These are phyloP conservation scores for Rhododendron simsii DNA, from an alignment of 148 eudicot species.

Conservation along the genomic window DNA sequence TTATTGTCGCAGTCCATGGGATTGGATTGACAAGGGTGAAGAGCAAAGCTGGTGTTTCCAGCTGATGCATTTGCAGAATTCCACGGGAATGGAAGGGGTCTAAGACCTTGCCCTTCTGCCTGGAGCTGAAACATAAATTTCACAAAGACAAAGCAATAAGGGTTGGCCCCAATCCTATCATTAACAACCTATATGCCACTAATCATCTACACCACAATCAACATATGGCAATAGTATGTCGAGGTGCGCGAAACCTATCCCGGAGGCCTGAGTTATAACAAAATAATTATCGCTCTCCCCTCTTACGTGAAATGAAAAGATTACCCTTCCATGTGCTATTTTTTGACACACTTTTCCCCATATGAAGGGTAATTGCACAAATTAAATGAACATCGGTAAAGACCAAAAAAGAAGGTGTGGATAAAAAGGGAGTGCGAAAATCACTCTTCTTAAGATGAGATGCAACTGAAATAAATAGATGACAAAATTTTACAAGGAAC, in stretches of 20 bases:
- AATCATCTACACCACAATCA: neutral
- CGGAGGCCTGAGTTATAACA: too few species aligned
- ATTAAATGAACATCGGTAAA: neutral
- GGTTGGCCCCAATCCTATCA: neutral
- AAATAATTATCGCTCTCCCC: neutral
- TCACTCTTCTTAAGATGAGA: neutral
- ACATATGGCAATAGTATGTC: too few species aligned
- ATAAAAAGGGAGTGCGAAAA: neutral
- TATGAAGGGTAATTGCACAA: neutral
- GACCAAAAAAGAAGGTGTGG: neutral
- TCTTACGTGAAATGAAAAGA: neutral
- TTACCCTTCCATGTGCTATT: neutral
- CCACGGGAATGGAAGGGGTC: constrained; percentile 36
- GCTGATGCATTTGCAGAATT: constrained; percentile 17
- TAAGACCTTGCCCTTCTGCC: constrained; percentile 46
- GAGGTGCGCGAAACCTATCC: too few species aligned
- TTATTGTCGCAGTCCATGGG: constrained; percentile 44
- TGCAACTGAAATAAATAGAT: neutral
- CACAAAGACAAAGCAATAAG: neutral
- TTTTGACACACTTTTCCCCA: neutral
- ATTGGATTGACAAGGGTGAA: constrained; percentile 33
- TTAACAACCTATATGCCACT: neutral
- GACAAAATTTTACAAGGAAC: neutral
- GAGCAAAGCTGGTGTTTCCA: constrained; percentile 29
- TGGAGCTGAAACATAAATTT: constrained; percentile 36